Base-by-base conservation (phyloP, 164 flowering plant species). In the Tetrastigma voinierianum region DNA sequence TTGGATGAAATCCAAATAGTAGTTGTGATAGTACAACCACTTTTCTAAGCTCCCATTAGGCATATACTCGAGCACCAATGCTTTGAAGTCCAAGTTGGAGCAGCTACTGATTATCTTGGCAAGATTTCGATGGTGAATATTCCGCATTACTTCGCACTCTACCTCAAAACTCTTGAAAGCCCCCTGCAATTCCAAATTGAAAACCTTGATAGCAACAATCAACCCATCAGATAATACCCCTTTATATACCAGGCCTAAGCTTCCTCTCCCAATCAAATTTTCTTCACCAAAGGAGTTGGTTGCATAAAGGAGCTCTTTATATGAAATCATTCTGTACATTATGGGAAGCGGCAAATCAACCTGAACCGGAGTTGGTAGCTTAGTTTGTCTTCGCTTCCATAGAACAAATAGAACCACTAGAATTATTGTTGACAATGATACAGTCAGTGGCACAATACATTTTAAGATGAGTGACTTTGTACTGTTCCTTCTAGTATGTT, bases 21-120 rank as follows among this genome's bases (percentile, higher is more conserved):
- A 60, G 51, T 46, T 60, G 63, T 60, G 63, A 60, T 51, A 60
- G 5, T 60, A 60, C 24, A 60, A 17, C 63, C 49, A 60, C 23
- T 44, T 46, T 9, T 60, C 63, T 1, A 60, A 25, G 25, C 51
- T 25, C 8, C 0, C 40, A 4, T 25, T 25, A 25, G 40, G 40
- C 40, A 25, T 25, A 25, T 25, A 25, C 8, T 25, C 40, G 0
- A 25, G 40, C 40, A 25, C 40, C 40, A 25, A 25, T 0, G 40
- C 40, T 25, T 25, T 25, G 40, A 25, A 25, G 40, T 25, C 40
- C 7, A 25, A 4, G 40, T 25, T 25, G 8, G 40, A 60, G 24
- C 63, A 60, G 13, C 24, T 17, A n/a, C 25, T 60, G 21, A 60
- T 46, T 17, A 60, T 60, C 17, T 60, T 60, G 12, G 13, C 51